Base-by-base conservation (phyloP, 2,329 filamentous ascomycete species). In the Helminthosporium solani region DNA sequence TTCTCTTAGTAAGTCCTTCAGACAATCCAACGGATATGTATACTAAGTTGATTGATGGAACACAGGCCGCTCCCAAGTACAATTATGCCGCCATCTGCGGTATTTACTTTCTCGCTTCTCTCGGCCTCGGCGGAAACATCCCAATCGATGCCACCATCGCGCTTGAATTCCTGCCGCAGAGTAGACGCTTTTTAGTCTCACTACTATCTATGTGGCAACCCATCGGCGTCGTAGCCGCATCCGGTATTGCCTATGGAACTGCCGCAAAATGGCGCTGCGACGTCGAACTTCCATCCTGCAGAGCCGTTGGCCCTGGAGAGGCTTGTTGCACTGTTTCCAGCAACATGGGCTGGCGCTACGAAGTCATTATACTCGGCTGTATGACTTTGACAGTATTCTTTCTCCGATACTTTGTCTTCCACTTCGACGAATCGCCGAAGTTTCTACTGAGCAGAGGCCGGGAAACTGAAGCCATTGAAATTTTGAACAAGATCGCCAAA, bases 31-130 rank as follows among this genome's bases (percentile, higher is more conserved):
- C 11, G 25, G 25, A 27, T 27, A 27, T 5, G 7, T 31, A 31
- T 31, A 4, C 9, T n/a, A 8, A 7, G 33, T 36, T 56, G 27
- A 60, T 15, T 36, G 2, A 5, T 14, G 2, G 8, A 5, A 6
- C 25, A 4, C 19, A 63, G 61, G 61, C 60, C 15, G 60, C 61
- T 11, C 61, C 61, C 1, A 63, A 64, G 19, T 63, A 56, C 47
- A 64, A 64, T 47, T 64, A 64, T 27, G 42, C 39, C 41, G 61
- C 61, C 7, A 53, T 64, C 30, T 64, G 61, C 25, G 61, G 58
- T 19, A 63, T 63, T 25, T 65, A 9, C 61, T 59, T 36, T 80
- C 81, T 7, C 70, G 68, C 43, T 55, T 74, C 23, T 1, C 50
- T 63, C 2, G 60, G 60, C 31, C 46, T 61, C 1, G 60, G 60